Base-by-base conservation (phyloP, 495 filamentous ascomycete species). In the Penicillium maclennaniae region DNA sequence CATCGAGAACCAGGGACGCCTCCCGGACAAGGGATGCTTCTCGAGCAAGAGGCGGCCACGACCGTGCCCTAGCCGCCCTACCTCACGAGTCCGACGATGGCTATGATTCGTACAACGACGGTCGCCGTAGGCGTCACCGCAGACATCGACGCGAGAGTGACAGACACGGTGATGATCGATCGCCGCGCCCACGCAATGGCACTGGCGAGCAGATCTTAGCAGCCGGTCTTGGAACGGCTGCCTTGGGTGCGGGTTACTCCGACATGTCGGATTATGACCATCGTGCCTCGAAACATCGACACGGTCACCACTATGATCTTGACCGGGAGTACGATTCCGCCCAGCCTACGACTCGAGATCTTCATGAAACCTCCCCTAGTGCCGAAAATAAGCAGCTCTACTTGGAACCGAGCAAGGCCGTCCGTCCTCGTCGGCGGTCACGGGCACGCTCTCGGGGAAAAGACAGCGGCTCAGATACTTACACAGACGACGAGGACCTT, bases 1-100 rank as follows among this genome's bases (percentile, higher is more conserved):
- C 54, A 4, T 55, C 67, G n/a, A 59, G 59, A 45, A 47, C 64
- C 7, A 66, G 62, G 19, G 68, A 62, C 39, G 15, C 31, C 0
- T 34, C 31, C 10, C 14, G 31, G 14, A 14, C 31, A 4, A 34
- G 31, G 14, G 23, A 23, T 23, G 5, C 23, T 2, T 23, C 23
- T 5, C 2, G 23, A 23, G 23, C 23, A 23, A 23, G 23, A 23
- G 23, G 23, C 23, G 59, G 62, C 19, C 60, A 69, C 28, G 71
- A 75, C 12, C 66, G 68, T 52, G 59, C 66, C 36, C 58, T 69
- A n/a, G 64, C 75, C 12, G 48, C 58, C 7, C 36, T 72, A 26
- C 72, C 70, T 41, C 75, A 73, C 8, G 69, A 70, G 8, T 66
- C 68, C 15, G 76, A 77, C 28, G 68, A 72, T 41, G 71, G 68